Percentiles rank a stretch among this genome's conserved stretches.
These are phyloP conservation scores for Kodamaea neixiangensis DNA, from an alignment of 805 yeast species.

Conservation along the genomic window DNA sequence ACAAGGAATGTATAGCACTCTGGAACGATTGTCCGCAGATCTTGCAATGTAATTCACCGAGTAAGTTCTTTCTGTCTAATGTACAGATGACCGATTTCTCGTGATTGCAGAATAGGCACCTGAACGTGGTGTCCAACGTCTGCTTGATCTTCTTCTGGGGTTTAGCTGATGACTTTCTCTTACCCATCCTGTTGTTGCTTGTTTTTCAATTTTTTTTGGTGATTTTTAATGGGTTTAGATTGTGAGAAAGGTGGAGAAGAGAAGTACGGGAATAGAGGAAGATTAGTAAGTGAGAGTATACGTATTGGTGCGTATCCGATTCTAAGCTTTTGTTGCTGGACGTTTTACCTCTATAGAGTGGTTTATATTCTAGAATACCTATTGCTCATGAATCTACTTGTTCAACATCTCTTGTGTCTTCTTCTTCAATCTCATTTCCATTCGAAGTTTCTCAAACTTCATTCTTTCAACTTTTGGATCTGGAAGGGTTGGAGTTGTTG, in stretches of 20 bases:
- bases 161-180: constrained; percentile 79
- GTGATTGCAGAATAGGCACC: constrained; percentile 94
- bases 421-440: constrained; percentile 51
- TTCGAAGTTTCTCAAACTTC: constrained; percentile 46
- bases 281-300: no score
- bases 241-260: neutral
- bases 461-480: constrained; percentile 34
- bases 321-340: no score
- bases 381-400: neutral
- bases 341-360: no score
- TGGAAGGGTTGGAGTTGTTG: constrained; percentile 12
- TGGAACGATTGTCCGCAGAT: constrained; percentile 94
- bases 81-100: constrained; percentile 88
- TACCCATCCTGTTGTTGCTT: constrained; percentile 51
- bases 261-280: no score
- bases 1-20: constrained; percentile 76
- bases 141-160: constrained; percentile 80
- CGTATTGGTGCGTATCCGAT: no score
- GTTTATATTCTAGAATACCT: neutral
- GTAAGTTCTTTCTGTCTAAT: constrained; percentile 79
- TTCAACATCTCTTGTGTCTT: constrained; percentile 28
- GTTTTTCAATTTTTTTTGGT: constrained; percentile 5
- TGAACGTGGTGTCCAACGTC: constrained; percentile 75
- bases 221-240: neutral
- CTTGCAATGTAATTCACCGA: constrained; percentile 86